Evolutionary conservation across 352 stramenopile genomes (phyloP).

Genomic region (Pythium sukuiense): DNA sequence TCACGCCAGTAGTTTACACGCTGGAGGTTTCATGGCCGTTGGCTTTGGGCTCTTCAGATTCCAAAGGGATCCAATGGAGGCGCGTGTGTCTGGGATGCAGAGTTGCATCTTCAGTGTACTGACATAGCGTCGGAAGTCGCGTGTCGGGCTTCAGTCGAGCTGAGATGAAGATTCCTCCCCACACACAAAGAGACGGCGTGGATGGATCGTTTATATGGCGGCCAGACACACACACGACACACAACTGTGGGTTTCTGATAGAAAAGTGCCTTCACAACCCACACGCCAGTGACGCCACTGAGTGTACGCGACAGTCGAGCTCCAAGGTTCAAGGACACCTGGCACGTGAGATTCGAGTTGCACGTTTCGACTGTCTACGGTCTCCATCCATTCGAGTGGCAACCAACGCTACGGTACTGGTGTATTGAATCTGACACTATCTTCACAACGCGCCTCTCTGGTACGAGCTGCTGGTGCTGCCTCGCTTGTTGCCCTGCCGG

Average conservation of each 20-base stretch:
- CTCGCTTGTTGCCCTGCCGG: neutral
- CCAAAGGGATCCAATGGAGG: too few relatives aligned
- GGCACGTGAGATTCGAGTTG: too few relatives aligned
- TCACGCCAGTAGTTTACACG: too few relatives aligned
- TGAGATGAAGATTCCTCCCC: neutral
- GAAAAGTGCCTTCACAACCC: neutral
- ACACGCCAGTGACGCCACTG: neutral
- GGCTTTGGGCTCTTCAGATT: too few relatives aligned
- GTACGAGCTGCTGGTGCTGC: neutral
- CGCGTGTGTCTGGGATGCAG: too few relatives aligned
- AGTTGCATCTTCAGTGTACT: too few relatives aligned
- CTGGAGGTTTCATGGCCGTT: too few relatives aligned
- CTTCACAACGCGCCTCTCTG: neutral
- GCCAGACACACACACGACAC: neutral
- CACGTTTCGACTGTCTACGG: neutral
- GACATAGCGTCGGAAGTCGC: too few relatives aligned
- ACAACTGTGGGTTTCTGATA: neutral
- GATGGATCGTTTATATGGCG: slow-evolving; percentile 4
- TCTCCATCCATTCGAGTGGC: neutral
- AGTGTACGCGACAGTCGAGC: neutral
- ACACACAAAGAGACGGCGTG: neutral
- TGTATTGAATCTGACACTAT: too few relatives aligned
- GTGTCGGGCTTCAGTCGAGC: too few relatives aligned
- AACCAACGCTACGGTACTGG: too few relatives aligned
- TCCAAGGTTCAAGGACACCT: too few relatives aligned